phyloP scores from a whole-genome alignment of 495 filamentous ascomycete genomes.

The Penicillium macrosclerotiorum region DNA sequence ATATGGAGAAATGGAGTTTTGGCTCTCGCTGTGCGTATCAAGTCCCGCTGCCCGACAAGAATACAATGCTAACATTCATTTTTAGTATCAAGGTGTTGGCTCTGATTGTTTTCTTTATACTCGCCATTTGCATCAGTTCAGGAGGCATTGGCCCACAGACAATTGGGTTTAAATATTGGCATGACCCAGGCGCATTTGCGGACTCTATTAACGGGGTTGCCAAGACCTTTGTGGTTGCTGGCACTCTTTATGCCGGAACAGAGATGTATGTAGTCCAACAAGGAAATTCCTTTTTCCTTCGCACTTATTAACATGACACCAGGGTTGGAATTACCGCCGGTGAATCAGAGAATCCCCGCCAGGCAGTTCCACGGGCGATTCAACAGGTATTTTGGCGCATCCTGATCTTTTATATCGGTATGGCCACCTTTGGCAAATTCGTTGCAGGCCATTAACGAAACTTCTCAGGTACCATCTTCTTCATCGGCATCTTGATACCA shows the following conservation, averaged over 20 bases:
- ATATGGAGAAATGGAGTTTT: constrained; percentile 63
- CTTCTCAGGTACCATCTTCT: constrained; percentile 52
- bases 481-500: constrained; percentile 70
- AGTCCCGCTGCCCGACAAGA: neutral
- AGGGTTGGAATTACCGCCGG: constrained; percentile 68
- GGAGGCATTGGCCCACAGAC: constrained; percentile 57
- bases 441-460: neutral
- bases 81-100: constrained; percentile 50
- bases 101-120: constrained; percentile 65
- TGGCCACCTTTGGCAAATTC: constrained; percentile 9
- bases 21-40: constrained; percentile 36
- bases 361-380: constrained; percentile 60
- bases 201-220: constrained; percentile 58
- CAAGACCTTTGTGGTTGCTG: constrained; percentile 63
- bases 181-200: constrained; percentile 66
- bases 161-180: constrained; percentile 63
- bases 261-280: constrained; percentile 48
- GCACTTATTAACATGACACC: neutral
- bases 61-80: constrained; percentile 1
- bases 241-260: constrained; percentile 69
- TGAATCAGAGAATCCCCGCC: constrained; percentile 60
- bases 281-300: no score
- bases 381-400: constrained; percentile 74
- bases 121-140: constrained; percentile 61
- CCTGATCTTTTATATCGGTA: constrained; percentile 67